Evolutionary conservation across 305 asterid genomes (phyloP), one percentile per base, ranked within the genome.

Genomic region (Rubia tinctorum): DNA sequence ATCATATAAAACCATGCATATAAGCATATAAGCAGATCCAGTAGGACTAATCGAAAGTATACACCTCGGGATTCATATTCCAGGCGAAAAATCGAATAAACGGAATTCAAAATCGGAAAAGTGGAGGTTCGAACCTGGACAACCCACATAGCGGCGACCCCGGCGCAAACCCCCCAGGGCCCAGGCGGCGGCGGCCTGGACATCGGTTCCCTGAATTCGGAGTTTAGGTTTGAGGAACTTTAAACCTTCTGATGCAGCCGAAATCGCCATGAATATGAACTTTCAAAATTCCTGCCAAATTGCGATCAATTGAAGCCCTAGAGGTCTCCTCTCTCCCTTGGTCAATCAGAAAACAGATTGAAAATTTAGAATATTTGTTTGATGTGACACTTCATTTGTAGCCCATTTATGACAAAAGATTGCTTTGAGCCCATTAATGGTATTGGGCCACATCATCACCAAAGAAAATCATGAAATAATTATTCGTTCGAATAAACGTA

Each of bases 101-200:
- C 39, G 55, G 37, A 66, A 20, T 45, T 22, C 25, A 12, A 17
- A 25, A 22, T 18, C 0, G 23, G 51, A 51, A 7, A 68, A 22
- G n/a, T 30, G 53, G 65, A 60, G 15, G 61, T 40, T 14, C 25
- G 23, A 27, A 92, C 98, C 95, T 92, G 98, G 71, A 92, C 75
- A 18, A 92, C 74, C 77, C 81, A 90, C 75, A 92, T 61, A 68
- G 91, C 98, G 53, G 81, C 53, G 62, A 93, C 66, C 64, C 84
- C 82, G 76, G 93, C 93, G 69, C 95, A 87, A 77, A 87, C 89
- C 67, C 97, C 97, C 97, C 98, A 92, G 42, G 77, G n/a, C n/a
- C n/a, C n/a, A n/a, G n/a, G n/a, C 77, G 68, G 82, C 88, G 80
- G 86, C 91, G 51, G 98, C 90, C 85, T 89, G 88, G 10, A 88